Percentiles rank a stretch among this genome's conserved stretches.
Evolutionary conservation across 495 filamentous ascomycete species (phyloP).

Genomic region (Neurospora sp.): DNA sequence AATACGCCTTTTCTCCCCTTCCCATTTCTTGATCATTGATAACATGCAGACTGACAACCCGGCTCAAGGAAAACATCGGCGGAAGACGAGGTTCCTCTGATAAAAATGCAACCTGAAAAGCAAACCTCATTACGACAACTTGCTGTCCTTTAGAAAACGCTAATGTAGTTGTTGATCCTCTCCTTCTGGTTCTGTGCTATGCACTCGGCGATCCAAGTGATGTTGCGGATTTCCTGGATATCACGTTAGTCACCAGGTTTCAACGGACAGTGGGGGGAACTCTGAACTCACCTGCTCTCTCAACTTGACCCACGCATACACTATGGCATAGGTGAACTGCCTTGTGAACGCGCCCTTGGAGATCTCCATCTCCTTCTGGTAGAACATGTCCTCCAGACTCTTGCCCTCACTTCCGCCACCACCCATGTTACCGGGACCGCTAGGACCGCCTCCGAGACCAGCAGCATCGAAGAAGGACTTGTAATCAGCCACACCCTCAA

Average conservation of each 20-base stretch:
- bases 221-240: slow-evolving; percentile 92
- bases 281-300: slow-evolving; percentile 73
- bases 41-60: background rate
- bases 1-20: background rate
- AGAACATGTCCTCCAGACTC: slow-evolving; percentile 95
- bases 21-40: background rate
- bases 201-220: slow-evolving; percentile 99
- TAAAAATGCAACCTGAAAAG: slow-evolving; percentile 7
- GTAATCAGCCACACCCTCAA: slow-evolving; percentile 86
- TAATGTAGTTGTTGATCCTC: slow-evolving; percentile 96
- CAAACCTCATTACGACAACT: background rate
- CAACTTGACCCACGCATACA: slow-evolving; percentile 97
- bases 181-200: slow-evolving; percentile 99
- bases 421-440: slow-evolving; percentile 71
- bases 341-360: slow-evolving; percentile 88
- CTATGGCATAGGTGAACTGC: slow-evolving; percentile 90
- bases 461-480: slow-evolving; percentile 90
- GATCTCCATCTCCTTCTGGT: slow-evolving; percentile 99
- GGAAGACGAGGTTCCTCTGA: background rate
- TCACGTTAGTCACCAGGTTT: background rate
- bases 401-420: slow-evolving; percentile 67
- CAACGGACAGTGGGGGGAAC: background rate
- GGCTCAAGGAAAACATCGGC: background rate
- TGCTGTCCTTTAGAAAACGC: slow-evolving; percentile 57
- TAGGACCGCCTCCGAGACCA: slow-evolving; percentile 64